Evolutionary conservation across 2,329 filamentous ascomycete species (phyloP).

Genomic region (Neofusicoccum sp.): DNA sequence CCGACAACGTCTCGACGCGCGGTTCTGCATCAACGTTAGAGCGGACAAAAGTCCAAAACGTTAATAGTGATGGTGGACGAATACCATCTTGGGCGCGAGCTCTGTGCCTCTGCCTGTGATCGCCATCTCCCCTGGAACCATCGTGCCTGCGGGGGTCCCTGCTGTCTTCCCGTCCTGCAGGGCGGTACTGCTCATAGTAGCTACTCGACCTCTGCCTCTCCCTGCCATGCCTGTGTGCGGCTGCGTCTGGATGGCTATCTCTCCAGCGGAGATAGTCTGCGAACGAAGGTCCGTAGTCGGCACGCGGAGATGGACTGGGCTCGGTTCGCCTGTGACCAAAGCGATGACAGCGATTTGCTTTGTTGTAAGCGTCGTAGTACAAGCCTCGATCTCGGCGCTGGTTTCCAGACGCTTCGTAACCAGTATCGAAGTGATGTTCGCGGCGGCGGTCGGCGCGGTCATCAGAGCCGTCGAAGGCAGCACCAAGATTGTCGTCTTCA

Average conservation of each 20-base stretch:
- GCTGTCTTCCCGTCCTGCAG: not conserved
- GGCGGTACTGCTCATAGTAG: conserved; percentile 5
- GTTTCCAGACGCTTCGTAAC: no score
- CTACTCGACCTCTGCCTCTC: not conserved
- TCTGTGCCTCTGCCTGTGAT: not conserved
- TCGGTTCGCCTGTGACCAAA: not conserved
- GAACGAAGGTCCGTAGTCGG: not conserved
- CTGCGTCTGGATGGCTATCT: not conserved
- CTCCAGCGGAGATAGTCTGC: not conserved
- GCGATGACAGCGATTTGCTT: not conserved
- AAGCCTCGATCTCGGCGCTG: not conserved
- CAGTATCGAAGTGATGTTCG: not conserved
- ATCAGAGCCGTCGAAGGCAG: not conserved
- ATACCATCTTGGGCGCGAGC: not conserved
- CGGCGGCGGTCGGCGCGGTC: not conserved
- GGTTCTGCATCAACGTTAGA: not conserved
- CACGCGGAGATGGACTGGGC: not conserved
- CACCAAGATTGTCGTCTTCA: not conserved
- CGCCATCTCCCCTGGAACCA: not conserved
- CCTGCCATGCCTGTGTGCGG: not conserved
- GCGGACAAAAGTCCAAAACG: not conserved
- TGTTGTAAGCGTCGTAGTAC: not conserved
- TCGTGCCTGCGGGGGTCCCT: not conserved
- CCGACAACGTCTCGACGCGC: no score
- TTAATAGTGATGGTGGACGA: not conserved